Conservation (phyloP, 148 eudicot species). For the Nyssa sinensis region DNA sequence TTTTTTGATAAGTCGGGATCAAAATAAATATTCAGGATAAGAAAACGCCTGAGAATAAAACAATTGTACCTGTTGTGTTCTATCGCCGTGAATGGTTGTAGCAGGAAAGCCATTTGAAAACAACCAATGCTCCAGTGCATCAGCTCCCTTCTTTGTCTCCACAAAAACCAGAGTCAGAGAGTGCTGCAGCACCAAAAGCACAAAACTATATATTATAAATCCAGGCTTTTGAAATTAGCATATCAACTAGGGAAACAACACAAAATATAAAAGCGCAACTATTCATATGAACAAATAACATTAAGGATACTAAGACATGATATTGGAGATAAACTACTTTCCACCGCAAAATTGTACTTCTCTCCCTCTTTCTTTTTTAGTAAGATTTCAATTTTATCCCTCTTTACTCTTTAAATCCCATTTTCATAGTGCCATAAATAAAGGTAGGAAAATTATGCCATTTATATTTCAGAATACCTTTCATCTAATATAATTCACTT, state of each 20-base stretch:
- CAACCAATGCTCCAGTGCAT: slow-evolving; percentile 54
- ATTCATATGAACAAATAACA: too few species aligned
- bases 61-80: slow-evolving; percentile 49
- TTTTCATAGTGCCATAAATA: background rate
- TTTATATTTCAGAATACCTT: background rate
- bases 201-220: background rate
- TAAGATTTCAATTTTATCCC: background rate
- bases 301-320: too few species aligned
- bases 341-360: background rate
- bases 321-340: too few species aligned
- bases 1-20: too few species aligned
- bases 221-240: background rate
- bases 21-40: slow-evolving; percentile 9
- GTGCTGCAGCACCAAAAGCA: slow-evolving; percentile 33
- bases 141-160: slow-evolving; percentile 61
- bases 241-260: too few species aligned
- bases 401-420: background rate
- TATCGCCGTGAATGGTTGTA: slow-evolving; percentile 55
- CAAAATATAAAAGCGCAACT: background rate
- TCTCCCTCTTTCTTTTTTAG: background rate
- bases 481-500: background rate
- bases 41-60: slow-evolving; percentile 2
- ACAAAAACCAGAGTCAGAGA: slow-evolving; percentile 56
- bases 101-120: slow-evolving; percentile 55
- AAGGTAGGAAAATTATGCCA: background rate